A percentile compares a stretch with the other conserved stretches of the same genome.
phyloP scores from a whole-genome alignment of 768 basidiomycete species.

The Leccinellum luteum region DNA sequence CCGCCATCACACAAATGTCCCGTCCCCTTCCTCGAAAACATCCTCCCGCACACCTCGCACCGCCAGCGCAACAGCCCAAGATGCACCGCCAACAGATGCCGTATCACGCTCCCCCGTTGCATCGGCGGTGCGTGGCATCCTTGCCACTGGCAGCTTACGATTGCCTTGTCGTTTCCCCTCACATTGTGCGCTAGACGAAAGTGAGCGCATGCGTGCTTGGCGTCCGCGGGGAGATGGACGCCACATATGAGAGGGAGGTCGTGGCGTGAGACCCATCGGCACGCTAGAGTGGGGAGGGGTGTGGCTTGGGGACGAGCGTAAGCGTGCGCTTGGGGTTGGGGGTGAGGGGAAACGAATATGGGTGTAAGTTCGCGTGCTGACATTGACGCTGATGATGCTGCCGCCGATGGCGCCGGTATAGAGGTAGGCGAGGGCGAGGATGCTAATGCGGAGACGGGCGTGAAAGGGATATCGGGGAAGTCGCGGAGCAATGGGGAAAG shows the following conservation, averaged over 20 bases:
- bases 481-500: slow-evolving; percentile 8
- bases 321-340: not conserved
- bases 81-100: slow-evolving; percentile 20
- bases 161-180: slow-evolving; percentile 19
- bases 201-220: slow-evolving; percentile 9
- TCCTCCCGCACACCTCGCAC: slow-evolving; percentile 11
- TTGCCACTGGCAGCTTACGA: slow-evolving; percentile 9
- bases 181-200: slow-evolving; percentile 15
- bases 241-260: slow-evolving; percentile 7
- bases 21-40: slow-evolving; percentile 20
- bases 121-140: slow-evolving; percentile 14
- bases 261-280: slow-evolving; percentile 9
- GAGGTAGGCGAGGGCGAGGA: not conserved
- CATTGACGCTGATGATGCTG: not conserved
- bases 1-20: slow-evolving; percentile 7
- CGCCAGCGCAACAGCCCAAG: slow-evolving; percentile 16
- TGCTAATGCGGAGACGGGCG: not conserved
- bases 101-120: slow-evolving; percentile 21
- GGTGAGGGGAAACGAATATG: not conserved
- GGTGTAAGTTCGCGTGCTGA: not conserved
- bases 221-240: slow-evolving; percentile 1
- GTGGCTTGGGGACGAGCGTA: not conserved
- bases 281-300: not conserved
- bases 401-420: not conserved
- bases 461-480: not conserved